phyloP scores from a whole-genome alignment of 2,329 filamentous ascomycete genomes.

The Hypoxylon sp. region DNA sequence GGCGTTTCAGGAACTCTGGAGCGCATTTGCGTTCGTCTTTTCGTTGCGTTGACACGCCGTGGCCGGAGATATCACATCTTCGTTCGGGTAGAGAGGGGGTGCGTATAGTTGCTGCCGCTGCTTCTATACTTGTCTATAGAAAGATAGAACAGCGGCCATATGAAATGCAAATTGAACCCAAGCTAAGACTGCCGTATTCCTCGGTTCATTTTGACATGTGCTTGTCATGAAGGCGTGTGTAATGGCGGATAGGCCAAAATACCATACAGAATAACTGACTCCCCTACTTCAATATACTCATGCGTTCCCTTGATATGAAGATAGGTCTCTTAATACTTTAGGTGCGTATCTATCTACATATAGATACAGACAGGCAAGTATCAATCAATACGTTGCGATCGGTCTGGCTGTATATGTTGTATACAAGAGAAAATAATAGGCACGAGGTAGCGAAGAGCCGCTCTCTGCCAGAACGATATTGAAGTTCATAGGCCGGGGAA shows the following conservation, averaged over 20 bases:
- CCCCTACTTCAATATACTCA: too few relatives aligned
- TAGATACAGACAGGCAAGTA: too few relatives aligned
- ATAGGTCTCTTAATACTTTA: too few relatives aligned
- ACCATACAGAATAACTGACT: too few relatives aligned
- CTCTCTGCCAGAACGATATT: too few relatives aligned
- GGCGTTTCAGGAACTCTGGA: slow-evolving; percentile 40
- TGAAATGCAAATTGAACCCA: not conserved
- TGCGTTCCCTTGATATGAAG: too few relatives aligned
- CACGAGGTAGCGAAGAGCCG: too few relatives aligned
- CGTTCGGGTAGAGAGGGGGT: slow-evolving; percentile 24
- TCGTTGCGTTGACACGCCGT: slow-evolving; percentile 20
- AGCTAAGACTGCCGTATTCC: not conserved
- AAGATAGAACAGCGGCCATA: not conserved
- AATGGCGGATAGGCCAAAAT: not conserved
- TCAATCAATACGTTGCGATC: too few relatives aligned
- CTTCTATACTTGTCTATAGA: slow-evolving; percentile 13
- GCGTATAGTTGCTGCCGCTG: not conserved
- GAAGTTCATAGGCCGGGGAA: too few relatives aligned
- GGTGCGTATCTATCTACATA: too few relatives aligned
- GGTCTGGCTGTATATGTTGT: too few relatives aligned
- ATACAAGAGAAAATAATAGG: too few relatives aligned
- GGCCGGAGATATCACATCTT: slow-evolving; percentile 21
- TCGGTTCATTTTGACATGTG: not conserved
- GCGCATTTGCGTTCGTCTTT: slow-evolving; percentile 21
- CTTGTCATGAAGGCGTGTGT: not conserved